phyloP scores from a whole-genome alignment of 306 rosid genomes.

The Elaeagnus macrophylla region DNA sequence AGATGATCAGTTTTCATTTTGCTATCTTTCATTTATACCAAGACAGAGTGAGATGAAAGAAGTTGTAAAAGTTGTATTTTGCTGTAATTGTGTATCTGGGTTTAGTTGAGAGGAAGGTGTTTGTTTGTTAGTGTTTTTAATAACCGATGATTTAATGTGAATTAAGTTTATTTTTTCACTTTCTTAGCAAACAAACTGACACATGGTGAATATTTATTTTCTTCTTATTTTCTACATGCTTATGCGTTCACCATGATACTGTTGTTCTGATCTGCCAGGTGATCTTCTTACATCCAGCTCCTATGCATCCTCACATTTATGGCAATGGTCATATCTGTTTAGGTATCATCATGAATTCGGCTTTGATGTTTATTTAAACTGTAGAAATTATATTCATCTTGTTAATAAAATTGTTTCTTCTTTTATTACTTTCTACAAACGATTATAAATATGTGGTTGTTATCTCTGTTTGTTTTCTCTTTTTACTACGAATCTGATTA shows the following conservation, averaged over 20 bases:
- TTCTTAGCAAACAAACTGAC: background rate
- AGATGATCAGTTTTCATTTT: background rate
- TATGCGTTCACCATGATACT: background rate
- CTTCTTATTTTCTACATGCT: no score
- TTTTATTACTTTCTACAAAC: background rate
- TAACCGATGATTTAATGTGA: background rate
- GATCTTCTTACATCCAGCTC: slow-evolving; percentile 80
- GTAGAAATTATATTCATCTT: no score
- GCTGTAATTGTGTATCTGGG: background rate
- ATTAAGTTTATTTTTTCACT: background rate
- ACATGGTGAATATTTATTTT: no score
- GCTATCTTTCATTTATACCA: background rate
- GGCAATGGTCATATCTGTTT: slow-evolving; percentile 98
- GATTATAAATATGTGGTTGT: background rate
- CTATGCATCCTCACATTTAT: slow-evolving; percentile 92
- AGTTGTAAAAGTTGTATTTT: background rate
- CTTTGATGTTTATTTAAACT: background rate
- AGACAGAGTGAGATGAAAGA: slow-evolving; percentile 4
- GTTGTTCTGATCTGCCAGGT: slow-evolving; percentile 36
- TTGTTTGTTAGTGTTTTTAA: no score
- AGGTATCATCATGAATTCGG: slow-evolving; percentile 30
- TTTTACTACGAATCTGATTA: background rate
- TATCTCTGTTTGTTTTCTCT: background rate
- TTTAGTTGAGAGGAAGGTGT: no score
- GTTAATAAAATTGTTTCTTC: background rate